A percentile compares a stretch with the other conserved stretches of the same genome.
Evolutionary conservation across 768 basidiomycete genomes (phyloP).

Genomic region (Pisolithus marmoratus): DNA sequence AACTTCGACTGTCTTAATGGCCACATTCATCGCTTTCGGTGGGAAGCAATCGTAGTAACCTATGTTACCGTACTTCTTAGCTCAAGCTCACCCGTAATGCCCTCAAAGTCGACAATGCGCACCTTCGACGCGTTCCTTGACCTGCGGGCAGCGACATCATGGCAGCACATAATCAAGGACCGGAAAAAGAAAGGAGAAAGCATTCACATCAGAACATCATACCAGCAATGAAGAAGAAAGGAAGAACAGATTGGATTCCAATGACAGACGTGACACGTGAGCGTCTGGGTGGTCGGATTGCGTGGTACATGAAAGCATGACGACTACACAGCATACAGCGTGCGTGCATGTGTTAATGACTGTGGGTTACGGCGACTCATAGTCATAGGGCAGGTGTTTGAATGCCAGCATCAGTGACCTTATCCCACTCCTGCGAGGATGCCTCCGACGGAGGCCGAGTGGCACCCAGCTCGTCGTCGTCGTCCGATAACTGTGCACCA

Average conservation of each 20-base stretch:
- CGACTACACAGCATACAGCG: slow-evolving; percentile 27
- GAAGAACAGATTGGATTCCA: slow-evolving; percentile 11
- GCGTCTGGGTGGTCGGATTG: slow-evolving; percentile 6
- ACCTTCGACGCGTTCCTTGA: slow-evolving; percentile 70
- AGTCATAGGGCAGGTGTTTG: slow-evolving; percentile 42
- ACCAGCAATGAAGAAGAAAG: slow-evolving; percentile 16
- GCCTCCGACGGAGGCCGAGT: slow-evolving; percentile 77
- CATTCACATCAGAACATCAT: slow-evolving; percentile 57
- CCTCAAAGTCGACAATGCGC: slow-evolving; percentile 33
- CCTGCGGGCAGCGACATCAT: slow-evolving; percentile 36
- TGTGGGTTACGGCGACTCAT: slow-evolving; percentile 22
- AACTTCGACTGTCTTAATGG: slow-evolving; percentile 38
- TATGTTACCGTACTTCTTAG: slow-evolving; percentile 28
- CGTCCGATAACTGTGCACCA: slow-evolving; percentile 34
- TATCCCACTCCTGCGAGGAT: slow-evolving; percentile 90
- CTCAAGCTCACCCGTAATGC: slow-evolving; percentile 1
- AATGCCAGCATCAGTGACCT: slow-evolving; percentile 68
- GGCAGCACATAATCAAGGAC: slow-evolving; percentile 9
- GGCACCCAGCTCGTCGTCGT: slow-evolving; percentile 52
- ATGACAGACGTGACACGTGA: slow-evolving; percentile 10
- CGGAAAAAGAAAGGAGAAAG: slow-evolving; percentile 28
- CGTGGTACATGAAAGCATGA: slow-evolving; percentile 20
- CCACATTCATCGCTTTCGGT: slow-evolving; percentile 63
- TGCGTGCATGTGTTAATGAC: slow-evolving; percentile 17
- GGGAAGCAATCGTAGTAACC: slow-evolving; percentile 79